Evolutionary conservation across 192 early-diverging fungal species (phyloP).

Genomic region (Geranomyces michiganensis): DNA sequence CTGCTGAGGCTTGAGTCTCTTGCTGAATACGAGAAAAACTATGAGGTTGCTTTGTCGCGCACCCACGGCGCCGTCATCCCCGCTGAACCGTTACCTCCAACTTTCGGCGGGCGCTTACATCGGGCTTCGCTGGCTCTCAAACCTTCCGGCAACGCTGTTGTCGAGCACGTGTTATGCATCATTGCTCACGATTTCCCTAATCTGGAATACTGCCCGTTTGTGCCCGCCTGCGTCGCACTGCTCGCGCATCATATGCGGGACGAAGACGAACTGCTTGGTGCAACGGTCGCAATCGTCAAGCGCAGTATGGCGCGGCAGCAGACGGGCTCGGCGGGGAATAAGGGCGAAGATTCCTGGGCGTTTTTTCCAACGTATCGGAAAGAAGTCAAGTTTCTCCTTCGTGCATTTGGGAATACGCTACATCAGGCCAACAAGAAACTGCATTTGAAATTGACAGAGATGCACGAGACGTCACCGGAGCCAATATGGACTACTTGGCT

Average conservation of each 20-base stretch:
- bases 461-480: slow-evolving; percentile 34
- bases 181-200: slow-evolving; percentile 50
- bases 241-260: slow-evolving; percentile 45
- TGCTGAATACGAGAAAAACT: slow-evolving; percentile 50
- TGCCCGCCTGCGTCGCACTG: slow-evolving; percentile 37
- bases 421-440: slow-evolving; percentile 37
- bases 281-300: slow-evolving; percentile 43
- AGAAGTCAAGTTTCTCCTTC: slow-evolving; percentile 44
- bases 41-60: slow-evolving; percentile 39
- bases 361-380: slow-evolving; percentile 50
- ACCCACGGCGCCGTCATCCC: slow-evolving; percentile 43
- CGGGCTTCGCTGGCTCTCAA: slow-evolving; percentile 28
- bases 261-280: slow-evolving; percentile 43
- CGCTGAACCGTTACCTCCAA: slow-evolving; percentile 41
- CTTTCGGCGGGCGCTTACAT: slow-evolving; percentile 45
- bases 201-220: slow-evolving; percentile 50
- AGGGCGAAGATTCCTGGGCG: slow-evolving; percentile 33
- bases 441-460: slow-evolving; percentile 33
- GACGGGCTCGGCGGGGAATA: background rate
- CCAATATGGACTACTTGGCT: slow-evolving; percentile 50
- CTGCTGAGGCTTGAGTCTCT: slow-evolving; percentile 43
- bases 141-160: slow-evolving; percentile 18
- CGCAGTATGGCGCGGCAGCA: slow-evolving; percentile 20
- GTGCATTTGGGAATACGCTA: slow-evolving; percentile 48
- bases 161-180: slow-evolving; percentile 48